Evolutionary conservation across 1,284 basidiomycete genomes (phyloP), one percentile per base, ranked within the genome.

Genomic region (Taiwanofungus camphoratus): DNA sequence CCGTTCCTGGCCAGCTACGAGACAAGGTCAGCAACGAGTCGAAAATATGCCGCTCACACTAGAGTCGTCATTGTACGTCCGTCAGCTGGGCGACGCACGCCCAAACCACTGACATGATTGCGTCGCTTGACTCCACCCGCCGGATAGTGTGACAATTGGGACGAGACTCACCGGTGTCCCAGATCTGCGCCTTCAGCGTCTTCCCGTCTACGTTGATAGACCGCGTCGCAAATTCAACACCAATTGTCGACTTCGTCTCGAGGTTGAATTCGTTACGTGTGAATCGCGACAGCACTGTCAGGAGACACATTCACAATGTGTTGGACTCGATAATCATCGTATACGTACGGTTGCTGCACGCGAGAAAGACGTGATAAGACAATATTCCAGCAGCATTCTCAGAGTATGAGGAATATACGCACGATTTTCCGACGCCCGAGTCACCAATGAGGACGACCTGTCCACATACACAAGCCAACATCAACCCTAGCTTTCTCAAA

Each of bases 221-320:
- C 59, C 96, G 81, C 38, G 95, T 98, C 7, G 95, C 95, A 62
- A 99, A 99, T 69, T 99, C 96, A 58, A 99, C 96, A 47, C 95
- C 95, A 66, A 99, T 99, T 18, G 95, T 99, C 50, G 93, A 96
- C 73, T 98, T 98, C 49, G 92, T 94, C 64, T 99, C 95, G 60
- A 96, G 79, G 73, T 95, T 96, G 82, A 99, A 99, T 71, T 98
- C 95, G 65, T 98, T 98, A 55, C 95, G 83, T 53, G 95, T 99
- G 82, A 99, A 99, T 64, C 93, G 90, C 69, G 92, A 86, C 58
- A 88, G 84, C 64, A 87, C 84, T 87, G 57, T 19, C n/a, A 32
- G 34, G 30, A 16, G 15, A 38, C 15, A 15, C 24, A 29, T 35
- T 36, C 24, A 13, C 19, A 24, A n/a, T n/a, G 35, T 18, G 19